phyloP scores from a whole-genome alignment of 495 filamentous ascomycete genomes.

The Friedmanniomyces simplex region DNA sequence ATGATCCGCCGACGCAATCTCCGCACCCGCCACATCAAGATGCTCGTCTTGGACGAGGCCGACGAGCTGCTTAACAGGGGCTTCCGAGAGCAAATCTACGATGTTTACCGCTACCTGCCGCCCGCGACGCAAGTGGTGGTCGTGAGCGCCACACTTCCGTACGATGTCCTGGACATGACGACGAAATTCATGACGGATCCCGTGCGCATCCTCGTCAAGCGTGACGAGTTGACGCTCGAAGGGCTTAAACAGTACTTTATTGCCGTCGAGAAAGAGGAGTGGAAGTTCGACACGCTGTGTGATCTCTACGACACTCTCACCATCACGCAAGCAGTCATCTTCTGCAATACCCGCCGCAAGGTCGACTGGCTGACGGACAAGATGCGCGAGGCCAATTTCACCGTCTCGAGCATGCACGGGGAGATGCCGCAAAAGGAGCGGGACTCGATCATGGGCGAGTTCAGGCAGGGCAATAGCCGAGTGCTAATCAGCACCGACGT shows the following conservation, averaged over 20 bases:
- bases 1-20: slow-evolving; percentile 97
- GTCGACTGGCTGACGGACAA: slow-evolving; percentile 99
- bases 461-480: slow-evolving; percentile 88
- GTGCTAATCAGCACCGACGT: slow-evolving; percentile 98
- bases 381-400: slow-evolving; percentile 96
- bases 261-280: slow-evolving; percentile 98
- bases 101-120: slow-evolving; percentile 93
- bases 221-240: slow-evolving; percentile 96
- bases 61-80: slow-evolving; percentile 84
- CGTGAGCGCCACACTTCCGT: slow-evolving; percentile 90
- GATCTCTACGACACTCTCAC: slow-evolving; percentile 99
- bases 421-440: slow-evolving; percentile 98
- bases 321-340: slow-evolving; percentile 98
- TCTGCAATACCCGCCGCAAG: slow-evolving; percentile 99
- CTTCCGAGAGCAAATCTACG: slow-evolving; percentile 99
- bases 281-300: slow-evolving; percentile 99
- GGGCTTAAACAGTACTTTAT: slow-evolving; percentile 99
- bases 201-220: slow-evolving; percentile 97
- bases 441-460: slow-evolving; percentile 98
- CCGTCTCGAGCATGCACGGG: slow-evolving; percentile 95
- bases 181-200: slow-evolving; percentile 99
- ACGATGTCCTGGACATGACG: slow-evolving; percentile 98
- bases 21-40: slow-evolving; percentile 92
- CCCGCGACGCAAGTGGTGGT: slow-evolving; percentile 96
- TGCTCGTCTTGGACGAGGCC: slow-evolving; percentile 96